These are phyloP conservation scores for Backusella mclennaniae DNA, from an alignment of 192 early-diverging fungal genomes.

Conservation along the genomic window DNA sequence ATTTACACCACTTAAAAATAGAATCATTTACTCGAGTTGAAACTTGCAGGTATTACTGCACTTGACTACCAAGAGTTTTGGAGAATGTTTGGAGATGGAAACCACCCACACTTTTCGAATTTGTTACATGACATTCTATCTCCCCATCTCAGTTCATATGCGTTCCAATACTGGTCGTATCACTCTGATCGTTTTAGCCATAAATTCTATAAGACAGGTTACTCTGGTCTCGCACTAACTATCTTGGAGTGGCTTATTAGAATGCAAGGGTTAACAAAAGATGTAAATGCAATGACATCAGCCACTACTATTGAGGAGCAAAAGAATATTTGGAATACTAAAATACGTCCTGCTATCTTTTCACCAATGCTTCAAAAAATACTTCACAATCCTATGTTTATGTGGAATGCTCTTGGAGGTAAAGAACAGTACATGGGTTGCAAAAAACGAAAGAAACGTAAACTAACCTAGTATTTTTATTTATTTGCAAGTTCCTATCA, in stretches of 20 bases:
- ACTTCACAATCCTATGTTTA: conserved; percentile 75
- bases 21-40: conserved; percentile 86
- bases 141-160: conserved; percentile 63
- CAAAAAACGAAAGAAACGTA: not conserved
- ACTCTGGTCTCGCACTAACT: conserved; percentile 75
- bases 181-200: conserved; percentile 57
- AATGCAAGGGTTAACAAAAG: conserved; percentile 53
- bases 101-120: conserved; percentile 54
- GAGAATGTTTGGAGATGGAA: conserved; percentile 78
- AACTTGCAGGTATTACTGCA: conserved; percentile 65
- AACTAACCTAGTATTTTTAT: not conserved
- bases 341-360: conserved; percentile 65
- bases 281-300: conserved; percentile 54
- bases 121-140: conserved; percentile 69
- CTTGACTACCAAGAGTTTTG: conserved; percentile 69
- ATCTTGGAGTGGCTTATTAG: conserved; percentile 62
- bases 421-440: not conserved
- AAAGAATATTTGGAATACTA: conserved; percentile 58
- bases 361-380: conserved; percentile 59
- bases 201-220: conserved; percentile 80
- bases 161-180: conserved; percentile 79
- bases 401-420: conserved; percentile 80
- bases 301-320: conserved; percentile 61
- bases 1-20: not conserved
- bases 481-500: conserved; percentile 62